Conservation (phyloP, 2,329 filamentous ascomycete genomes). For the Phaeosphaeria sp. region DNA sequence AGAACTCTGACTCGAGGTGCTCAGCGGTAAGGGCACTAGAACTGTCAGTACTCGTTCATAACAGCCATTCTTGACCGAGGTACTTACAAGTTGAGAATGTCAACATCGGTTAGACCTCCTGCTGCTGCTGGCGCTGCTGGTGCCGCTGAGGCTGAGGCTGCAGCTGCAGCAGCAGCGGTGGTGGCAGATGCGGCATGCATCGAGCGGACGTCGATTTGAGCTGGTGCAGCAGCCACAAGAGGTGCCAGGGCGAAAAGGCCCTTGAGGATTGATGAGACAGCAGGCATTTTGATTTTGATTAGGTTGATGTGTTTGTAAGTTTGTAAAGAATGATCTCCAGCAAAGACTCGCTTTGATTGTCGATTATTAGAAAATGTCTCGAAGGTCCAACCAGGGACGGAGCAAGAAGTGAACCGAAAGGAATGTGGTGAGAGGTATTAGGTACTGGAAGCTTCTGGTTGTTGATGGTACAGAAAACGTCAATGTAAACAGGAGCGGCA, state of each 20-base stretch:
- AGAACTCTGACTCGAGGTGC: slow-evolving; percentile 76
- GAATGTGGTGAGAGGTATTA: slow-evolving; percentile 46
- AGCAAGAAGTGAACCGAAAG: slow-evolving; percentile 44
- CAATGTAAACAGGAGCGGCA: slow-evolving; percentile 43
- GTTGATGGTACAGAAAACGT: slow-evolving; percentile 47
- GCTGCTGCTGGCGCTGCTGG: slow-evolving; percentile 28
- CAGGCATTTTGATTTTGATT: slow-evolving; percentile 47
- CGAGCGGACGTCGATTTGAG: slow-evolving; percentile 34
- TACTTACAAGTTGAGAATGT: slow-evolving; percentile 62
- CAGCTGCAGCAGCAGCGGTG: slow-evolving; percentile 2
- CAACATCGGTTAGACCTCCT: slow-evolving; percentile 54
- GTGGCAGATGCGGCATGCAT: slow-evolving; percentile 23
- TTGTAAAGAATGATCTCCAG: slow-evolving; percentile 38
- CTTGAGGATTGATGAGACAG: slow-evolving; percentile 44
- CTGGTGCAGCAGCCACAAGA: slow-evolving; percentile 40
- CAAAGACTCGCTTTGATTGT: slow-evolving; percentile 48
- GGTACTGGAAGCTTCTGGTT: slow-evolving; percentile 43
- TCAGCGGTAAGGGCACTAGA: slow-evolving; percentile 74
- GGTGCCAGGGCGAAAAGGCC: slow-evolving; percentile 45
- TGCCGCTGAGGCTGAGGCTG: slow-evolving; percentile 15
- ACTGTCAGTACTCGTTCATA: slow-evolving; percentile 38
- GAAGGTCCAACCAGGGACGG: slow-evolving; percentile 51
- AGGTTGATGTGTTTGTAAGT: slow-evolving; percentile 26
- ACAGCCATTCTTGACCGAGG: slow-evolving; percentile 9
- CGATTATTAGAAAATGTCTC: slow-evolving; percentile 43